These are phyloP conservation scores for Plasmodium falciparum DNA, from an alignment of 169 alveolate species.

Conservation along the genomic window DNA sequence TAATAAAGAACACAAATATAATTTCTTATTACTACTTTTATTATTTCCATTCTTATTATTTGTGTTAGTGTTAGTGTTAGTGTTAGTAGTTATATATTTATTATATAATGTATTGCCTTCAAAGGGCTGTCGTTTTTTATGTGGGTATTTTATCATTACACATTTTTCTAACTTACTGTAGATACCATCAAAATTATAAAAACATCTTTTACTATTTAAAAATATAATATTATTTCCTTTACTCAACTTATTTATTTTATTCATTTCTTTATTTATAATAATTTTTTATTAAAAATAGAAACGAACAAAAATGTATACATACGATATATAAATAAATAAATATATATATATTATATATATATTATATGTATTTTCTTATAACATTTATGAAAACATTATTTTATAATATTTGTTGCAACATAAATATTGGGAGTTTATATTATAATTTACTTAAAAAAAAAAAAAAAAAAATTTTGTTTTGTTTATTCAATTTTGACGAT, in stretches of 20 bases:
- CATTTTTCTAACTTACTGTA: constrained; percentile 7
- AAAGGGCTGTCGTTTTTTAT: not conserved
- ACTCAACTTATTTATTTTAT: constrained; percentile 27
- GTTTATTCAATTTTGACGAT: too few relatives aligned
- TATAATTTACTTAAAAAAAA: too few relatives aligned
- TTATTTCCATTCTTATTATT: constrained; percentile 24
- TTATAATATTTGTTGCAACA: too few relatives aligned
- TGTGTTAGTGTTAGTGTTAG: not conserved
- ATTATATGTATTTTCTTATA: not conserved
- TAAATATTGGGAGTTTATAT: too few relatives aligned
- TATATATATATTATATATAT: not conserved
- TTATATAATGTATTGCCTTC: constrained; percentile 17
- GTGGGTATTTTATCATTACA: not conserved
- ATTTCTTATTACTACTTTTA: constrained; percentile 18
- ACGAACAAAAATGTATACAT: not conserved
- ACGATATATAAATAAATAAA: not conserved
- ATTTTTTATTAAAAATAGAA: not conserved
- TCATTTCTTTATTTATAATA: constrained; percentile 39
- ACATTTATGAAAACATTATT: too few relatives aligned
- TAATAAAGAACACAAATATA: constrained; percentile 19
- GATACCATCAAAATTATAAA: constrained; percentile 21
- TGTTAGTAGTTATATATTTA: constrained; percentile 9
- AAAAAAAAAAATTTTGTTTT: too few relatives aligned
- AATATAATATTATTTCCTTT: constrained; percentile 14
- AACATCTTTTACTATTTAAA: constrained; percentile 26